Base-by-base conservation (phyloP, 225 moss, liverwort and hornwort species). In the Pseudoscleropodium purum region DNA sequence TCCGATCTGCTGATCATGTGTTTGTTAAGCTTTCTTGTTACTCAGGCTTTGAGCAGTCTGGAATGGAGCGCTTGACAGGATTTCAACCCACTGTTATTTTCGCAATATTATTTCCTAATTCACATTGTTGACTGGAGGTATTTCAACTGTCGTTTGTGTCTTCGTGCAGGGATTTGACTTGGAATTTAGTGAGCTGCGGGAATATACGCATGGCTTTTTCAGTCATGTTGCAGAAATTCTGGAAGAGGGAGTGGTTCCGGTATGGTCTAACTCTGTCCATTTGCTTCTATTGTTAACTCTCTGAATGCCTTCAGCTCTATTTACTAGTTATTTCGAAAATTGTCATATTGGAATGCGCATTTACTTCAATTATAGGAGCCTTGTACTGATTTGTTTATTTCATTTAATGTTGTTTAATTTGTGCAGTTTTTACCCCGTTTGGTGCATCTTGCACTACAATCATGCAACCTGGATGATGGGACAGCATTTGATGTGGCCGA, bases 391-490 rank as follows among this genome's bases (percentile, higher is more conserved):
- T 36, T 45, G 15, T 60, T 79, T 62, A 56, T 49, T 79, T 31
- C 3, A 54, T 79, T 61, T 61, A 2, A 67, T 80, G 15, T 47
- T 83, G 45, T 82, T 12, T 63, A 56, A 88, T 82, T 62, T 92
- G 65, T 91, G 92, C 92, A 98, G 98, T 99, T 96, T 93, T 94
- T 99, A 57, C 94, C 97, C 84, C 99, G 97, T 85, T 90, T 99
- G 91, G 97, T 99, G 79, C 97, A 94, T 49, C 91, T 99, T 92
- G 99, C 99, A 57, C 89, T 99, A 65, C 95, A 96, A 75, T 99
- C 99, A n/a, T 99, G 99, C 94, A 99, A 97, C 91, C 95, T 99
- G 88, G 97, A 97, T 88, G 99, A 99, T 86, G 99, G 99, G 77
- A 97, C 97, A 86, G 97, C 99, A 56, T 91, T 99, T 89, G 95